Percentiles rank a stretch among this genome's conserved stretches.
These are phyloP conservation scores for Boletus rex-veris DNA, from an alignment of 768 basidiomycete species.

Conservation along the genomic window DNA sequence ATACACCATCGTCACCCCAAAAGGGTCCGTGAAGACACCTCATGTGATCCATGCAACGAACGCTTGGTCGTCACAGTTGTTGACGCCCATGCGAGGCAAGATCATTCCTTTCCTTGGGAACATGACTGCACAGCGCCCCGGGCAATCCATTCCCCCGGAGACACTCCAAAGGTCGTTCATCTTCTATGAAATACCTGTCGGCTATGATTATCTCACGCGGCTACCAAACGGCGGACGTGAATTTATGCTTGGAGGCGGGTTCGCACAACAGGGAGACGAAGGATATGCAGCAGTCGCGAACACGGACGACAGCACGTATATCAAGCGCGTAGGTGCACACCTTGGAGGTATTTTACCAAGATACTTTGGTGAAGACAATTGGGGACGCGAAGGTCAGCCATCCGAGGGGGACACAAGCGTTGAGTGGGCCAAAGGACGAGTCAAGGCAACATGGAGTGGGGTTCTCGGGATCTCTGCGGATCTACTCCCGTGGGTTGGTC, in stretches of 20 bases:
- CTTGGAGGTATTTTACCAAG: slow-evolving; percentile 45
- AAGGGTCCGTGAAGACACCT: slow-evolving; percentile 51
- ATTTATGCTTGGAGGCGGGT: slow-evolving; percentile 64
- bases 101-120: slow-evolving; percentile 58
- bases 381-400: slow-evolving; percentile 36
- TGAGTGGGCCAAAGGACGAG: slow-evolving; percentile 41
- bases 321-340: slow-evolving; percentile 32
- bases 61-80: slow-evolving; percentile 72
- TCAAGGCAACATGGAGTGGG: slow-evolving; percentile 62
- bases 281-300: slow-evolving; percentile 36
- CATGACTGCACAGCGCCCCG: slow-evolving; percentile 65
- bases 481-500: slow-evolving; percentile 67
- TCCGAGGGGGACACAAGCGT: slow-evolving; percentile 5
- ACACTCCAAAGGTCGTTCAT: slow-evolving; percentile 50
- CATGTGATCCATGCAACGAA: slow-evolving; percentile 86
- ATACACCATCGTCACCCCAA: slow-evolving; percentile 60
- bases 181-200: slow-evolving; percentile 44
- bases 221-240: slow-evolving; percentile 44
- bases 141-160: slow-evolving; percentile 33
- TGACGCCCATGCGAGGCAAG: slow-evolving; percentile 58
- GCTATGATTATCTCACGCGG: slow-evolving; percentile 69
- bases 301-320: slow-evolving; percentile 37
- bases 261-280: slow-evolving; percentile 33
- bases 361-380: slow-evolving; percentile 48
- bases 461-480: slow-evolving; percentile 63